phyloP scores from a whole-genome alignment of 2,329 filamentous ascomycete species.

The Sclerotinia subarctica region DNA sequence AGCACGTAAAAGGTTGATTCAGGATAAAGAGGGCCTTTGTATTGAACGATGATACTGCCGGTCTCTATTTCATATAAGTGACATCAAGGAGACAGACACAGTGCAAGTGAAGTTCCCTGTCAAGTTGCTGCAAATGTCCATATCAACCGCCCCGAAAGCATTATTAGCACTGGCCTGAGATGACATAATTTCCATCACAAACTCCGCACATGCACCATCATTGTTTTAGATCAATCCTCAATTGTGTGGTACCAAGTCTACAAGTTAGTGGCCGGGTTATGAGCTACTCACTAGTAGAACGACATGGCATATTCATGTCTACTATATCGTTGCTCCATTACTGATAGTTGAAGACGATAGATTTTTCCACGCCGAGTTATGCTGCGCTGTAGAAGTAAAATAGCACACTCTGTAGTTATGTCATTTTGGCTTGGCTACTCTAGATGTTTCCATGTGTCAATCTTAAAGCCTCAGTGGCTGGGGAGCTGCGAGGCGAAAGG shows the following conservation, averaged over 20 bases:
- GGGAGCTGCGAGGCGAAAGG: constrained; percentile 7
- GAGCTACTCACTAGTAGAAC: no score
- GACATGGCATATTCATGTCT: not conserved
- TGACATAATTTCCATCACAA: not conserved
- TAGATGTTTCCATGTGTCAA: constrained; percentile 26
- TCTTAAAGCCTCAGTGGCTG: constrained; percentile 20
- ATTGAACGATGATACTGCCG: not conserved
- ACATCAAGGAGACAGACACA: not conserved
- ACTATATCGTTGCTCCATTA: not conserved
- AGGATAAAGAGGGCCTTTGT: not conserved
- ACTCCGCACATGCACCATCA: not conserved
- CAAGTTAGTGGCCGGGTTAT: not conserved
- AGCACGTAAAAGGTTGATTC: not conserved
- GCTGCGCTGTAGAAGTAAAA: not conserved
- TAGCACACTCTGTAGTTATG: constrained; percentile 18
- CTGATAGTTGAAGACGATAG: not conserved
- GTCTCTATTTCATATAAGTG: not conserved
- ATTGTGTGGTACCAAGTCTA: not conserved
- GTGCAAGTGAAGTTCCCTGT: not conserved
- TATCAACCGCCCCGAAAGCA: not conserved
- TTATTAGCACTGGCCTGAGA: not conserved
- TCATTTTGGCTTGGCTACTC: constrained; percentile 25
- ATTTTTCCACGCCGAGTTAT: not conserved
- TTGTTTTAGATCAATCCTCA: not conserved
- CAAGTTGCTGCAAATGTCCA: not conserved